These are phyloP conservation scores for Pseudopithomyces chartarum DNA, from an alignment of 2,329 filamentous ascomycete genomes.

Conservation along the genomic window DNA sequence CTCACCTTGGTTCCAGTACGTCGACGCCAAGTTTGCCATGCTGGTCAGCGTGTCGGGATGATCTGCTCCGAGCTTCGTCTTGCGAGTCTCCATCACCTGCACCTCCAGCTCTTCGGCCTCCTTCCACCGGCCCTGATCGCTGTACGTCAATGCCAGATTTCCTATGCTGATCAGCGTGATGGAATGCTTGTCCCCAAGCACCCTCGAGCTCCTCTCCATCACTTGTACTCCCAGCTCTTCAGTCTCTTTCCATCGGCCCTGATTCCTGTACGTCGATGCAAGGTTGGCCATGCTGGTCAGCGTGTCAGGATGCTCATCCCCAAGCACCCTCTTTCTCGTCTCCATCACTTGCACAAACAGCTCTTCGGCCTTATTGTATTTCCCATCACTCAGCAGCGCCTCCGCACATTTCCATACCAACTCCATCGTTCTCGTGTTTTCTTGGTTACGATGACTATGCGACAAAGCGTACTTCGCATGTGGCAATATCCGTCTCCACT, in stretches of 20 bases:
- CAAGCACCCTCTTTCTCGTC: too few species aligned
- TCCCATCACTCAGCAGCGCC: conserved; percentile 15
- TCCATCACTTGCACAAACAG: too few species aligned
- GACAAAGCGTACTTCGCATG: conserved; percentile 21
- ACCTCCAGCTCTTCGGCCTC: neutral
- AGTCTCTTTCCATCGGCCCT: too few species aligned
- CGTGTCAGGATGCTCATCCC: too few species aligned
- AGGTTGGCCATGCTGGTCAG: too few species aligned
- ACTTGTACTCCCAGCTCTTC: too few species aligned
- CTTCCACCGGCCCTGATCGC: neutral
- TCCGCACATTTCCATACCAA: conserved; percentile 12
- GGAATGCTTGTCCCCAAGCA: neutral
- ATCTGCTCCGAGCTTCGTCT: too few species aligned
- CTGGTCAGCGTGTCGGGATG: too few species aligned
- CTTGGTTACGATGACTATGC: neutral
- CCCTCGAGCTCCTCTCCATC: conserved; percentile 6
- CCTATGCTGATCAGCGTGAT: conserved; percentile 2
- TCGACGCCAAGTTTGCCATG: neutral
- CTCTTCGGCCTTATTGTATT: conserved; percentile 17
- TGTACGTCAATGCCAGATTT: neutral
- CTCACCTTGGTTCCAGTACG: neutral
- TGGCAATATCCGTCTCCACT: conserved; percentile 24
- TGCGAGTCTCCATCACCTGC: too few species aligned
- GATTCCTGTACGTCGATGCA: too few species aligned
- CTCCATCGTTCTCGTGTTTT: neutral